These are phyloP conservation scores for Vigna hirtella DNA, from an alignment of 306 rosid species.

Conservation along the genomic window DNA sequence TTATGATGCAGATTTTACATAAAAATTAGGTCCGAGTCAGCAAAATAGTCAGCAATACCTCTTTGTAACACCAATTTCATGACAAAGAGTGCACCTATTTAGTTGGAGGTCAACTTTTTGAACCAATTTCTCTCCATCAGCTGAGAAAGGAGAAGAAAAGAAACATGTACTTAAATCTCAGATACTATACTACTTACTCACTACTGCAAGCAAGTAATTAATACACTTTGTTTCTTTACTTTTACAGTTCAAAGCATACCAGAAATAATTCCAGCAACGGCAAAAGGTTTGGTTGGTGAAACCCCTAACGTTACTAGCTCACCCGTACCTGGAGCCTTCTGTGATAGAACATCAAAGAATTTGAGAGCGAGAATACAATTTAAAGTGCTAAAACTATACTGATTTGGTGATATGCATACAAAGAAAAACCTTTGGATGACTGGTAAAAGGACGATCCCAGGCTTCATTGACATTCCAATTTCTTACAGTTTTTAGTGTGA, in stretches of 20 bases:
- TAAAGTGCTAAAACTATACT: neutral
- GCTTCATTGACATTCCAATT: constrained; percentile 65
- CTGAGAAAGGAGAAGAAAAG: constrained; percentile 42
- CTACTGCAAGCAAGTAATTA: neutral
- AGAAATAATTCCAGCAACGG: constrained; percentile 67
- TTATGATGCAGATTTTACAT: neutral
- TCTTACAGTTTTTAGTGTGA: constrained; percentile 51
- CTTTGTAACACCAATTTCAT: constrained; percentile 71
- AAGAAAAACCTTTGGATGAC: constrained; percentile 72
- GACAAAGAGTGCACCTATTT: constrained; percentile 58
- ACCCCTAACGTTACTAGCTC: constrained; percentile 70
- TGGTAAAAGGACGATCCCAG: constrained; percentile 70
- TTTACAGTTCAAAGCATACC: constrained; percentile 52
- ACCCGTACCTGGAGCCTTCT: constrained; percentile 70
- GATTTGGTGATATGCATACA: neutral
- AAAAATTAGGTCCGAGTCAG: neutral
- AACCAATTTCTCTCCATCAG: constrained; percentile 68
- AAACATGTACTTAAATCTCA: neutral
- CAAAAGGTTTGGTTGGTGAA: constrained; percentile 59
- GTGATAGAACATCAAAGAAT: constrained; percentile 16
- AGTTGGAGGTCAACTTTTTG: constrained; percentile 66
- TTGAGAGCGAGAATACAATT: neutral
- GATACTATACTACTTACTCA: too few species aligned
- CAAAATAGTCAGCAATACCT: constrained; percentile 49
- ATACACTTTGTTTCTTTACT: neutral